Evolutionary conservation across 108 stramenopile species (phyloP).

Genomic region (Parietichytrium sp.): DNA sequence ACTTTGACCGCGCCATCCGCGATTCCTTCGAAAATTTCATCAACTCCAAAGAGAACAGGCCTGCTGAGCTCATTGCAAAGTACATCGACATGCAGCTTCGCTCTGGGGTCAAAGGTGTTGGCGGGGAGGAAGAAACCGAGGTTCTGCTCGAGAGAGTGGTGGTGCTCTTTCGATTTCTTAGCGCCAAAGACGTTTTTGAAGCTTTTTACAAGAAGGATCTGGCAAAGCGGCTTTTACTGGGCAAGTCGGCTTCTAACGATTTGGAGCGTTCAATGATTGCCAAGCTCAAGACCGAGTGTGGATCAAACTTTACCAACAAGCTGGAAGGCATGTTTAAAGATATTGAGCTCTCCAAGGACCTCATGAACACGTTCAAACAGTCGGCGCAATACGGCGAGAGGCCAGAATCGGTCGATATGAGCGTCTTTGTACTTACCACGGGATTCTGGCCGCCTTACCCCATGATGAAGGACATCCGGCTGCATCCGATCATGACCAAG

Average conservation of each 20-base stretch:
- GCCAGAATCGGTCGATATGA: slow-evolving; percentile 67
- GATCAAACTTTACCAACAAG: slow-evolving; percentile 91
- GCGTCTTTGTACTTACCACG: slow-evolving; percentile 84
- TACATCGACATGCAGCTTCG: slow-evolving; percentile 62
- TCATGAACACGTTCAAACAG: slow-evolving; percentile 74
- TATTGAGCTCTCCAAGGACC: slow-evolving; percentile 84
- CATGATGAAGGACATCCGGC: slow-evolving; percentile 63
- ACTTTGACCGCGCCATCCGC: slow-evolving; percentile 67
- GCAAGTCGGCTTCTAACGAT: slow-evolving; percentile 75
- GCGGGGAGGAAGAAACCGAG: slow-evolving; percentile 52
- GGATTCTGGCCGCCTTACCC: slow-evolving; percentile 96
- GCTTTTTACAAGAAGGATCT: slow-evolving; percentile 92
- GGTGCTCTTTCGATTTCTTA: slow-evolving; percentile 78
- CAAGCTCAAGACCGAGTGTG: slow-evolving; percentile 95
- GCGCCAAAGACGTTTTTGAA: slow-evolving; percentile 95
- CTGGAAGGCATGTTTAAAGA: slow-evolving; percentile 99
- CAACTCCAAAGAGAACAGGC: slow-evolving; percentile 51
- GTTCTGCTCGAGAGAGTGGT: slow-evolving; percentile 60
- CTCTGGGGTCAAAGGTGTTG: slow-evolving; percentile 50
- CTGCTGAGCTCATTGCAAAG: slow-evolving; percentile 17
- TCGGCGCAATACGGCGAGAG: not conserved
- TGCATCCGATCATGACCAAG: slow-evolving; percentile 65
- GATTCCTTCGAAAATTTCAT: slow-evolving; percentile 79
- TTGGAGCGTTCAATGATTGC: slow-evolving; percentile 83
- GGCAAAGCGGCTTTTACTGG: slow-evolving; percentile 87